Conservation (phyloP, 1,284 basidiomycete species). For the Papiliotrema flavescens region DNA sequence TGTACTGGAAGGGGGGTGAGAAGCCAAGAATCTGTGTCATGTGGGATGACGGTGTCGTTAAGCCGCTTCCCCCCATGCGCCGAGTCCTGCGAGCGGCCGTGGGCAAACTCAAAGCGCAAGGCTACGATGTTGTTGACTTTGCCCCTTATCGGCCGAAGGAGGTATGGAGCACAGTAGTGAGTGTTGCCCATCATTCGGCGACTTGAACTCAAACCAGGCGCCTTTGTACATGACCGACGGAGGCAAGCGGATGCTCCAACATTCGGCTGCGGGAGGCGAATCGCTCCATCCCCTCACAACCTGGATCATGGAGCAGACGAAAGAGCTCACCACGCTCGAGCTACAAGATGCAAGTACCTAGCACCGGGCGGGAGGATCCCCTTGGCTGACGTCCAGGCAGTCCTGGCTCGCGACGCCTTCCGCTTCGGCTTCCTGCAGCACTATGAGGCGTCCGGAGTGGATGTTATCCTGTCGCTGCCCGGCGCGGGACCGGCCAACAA, state of each 20-base stretch:
- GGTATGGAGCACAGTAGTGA: background rate
- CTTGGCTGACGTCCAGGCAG: too few relatives aligned
- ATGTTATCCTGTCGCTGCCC: conserved; percentile 36
- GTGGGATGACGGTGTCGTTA: background rate
- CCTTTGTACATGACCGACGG: conserved; percentile 35
- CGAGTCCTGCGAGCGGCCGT: background rate
- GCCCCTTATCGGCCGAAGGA: background rate
- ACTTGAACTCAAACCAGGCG: too few relatives aligned
- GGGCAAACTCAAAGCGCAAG: background rate
- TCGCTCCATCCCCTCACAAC: conserved; percentile 31
- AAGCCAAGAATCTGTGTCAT: background rate
- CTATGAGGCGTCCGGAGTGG: conserved; percentile 25
- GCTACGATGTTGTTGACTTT: background rate
- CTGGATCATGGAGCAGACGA: conserved; percentile 20
- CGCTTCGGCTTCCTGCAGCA: conserved; percentile 19
- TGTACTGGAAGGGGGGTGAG: background rate
- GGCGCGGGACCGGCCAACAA: conserved; percentile 34
- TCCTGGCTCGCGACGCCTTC: conserved; percentile 5
- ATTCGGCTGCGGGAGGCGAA: conserved; percentile 18
- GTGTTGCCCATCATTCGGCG: too few relatives aligned
- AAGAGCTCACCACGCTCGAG: background rate
- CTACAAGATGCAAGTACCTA: too few relatives aligned
- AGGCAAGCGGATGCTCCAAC: conserved; percentile 24
- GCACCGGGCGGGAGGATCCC: too few relatives aligned
- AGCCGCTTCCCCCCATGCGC: too few relatives aligned